Conservation (phyloP, 768 basidiomycete species). For the Xanthoconium stramineum region DNA sequence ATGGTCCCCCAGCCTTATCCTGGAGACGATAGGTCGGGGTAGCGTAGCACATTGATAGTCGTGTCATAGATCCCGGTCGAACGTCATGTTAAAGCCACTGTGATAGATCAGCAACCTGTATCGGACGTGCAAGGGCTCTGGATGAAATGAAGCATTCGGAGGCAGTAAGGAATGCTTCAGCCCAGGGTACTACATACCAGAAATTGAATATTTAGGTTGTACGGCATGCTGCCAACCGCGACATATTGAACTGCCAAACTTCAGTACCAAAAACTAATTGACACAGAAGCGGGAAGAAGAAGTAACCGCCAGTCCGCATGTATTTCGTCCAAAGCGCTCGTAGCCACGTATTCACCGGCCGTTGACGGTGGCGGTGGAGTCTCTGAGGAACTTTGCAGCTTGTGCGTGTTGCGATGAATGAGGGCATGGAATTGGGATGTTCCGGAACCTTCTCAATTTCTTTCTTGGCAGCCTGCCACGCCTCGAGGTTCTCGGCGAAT, state of each 20-base stretch:
- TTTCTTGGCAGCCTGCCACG: constrained; percentile 94
- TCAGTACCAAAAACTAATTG: constrained; percentile 6
- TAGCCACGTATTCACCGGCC: constrained; percentile 41
- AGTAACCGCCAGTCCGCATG: constrained; percentile 11
- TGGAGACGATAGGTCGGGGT: no score
- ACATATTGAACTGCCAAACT: no score
- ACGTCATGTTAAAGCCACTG: no score
- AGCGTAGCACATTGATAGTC: no score
- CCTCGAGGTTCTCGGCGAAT: constrained; percentile 78
- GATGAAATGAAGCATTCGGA: neutral
- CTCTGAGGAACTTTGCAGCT: constrained; percentile 42
- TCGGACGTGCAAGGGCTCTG: no score
- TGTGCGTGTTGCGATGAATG: constrained; percentile 34
- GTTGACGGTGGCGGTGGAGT: constrained; percentile 70
- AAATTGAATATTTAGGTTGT: neutral
- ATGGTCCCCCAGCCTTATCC: no score
- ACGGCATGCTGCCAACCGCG: neutral
- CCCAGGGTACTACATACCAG: neutral
- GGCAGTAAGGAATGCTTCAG: neutral
- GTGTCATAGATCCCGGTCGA: no score
- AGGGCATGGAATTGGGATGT: constrained; percentile 75
- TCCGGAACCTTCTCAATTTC: constrained; percentile 89
- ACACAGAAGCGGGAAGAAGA: constrained; percentile 8
- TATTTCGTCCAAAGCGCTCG: constrained; percentile 5
- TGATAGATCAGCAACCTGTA: no score